Evolutionary conservation across 2,329 filamentous ascomycete genomes (phyloP), one percentile per base, ranked within the genome.

Genomic region (Nemania diffusa): DNA sequence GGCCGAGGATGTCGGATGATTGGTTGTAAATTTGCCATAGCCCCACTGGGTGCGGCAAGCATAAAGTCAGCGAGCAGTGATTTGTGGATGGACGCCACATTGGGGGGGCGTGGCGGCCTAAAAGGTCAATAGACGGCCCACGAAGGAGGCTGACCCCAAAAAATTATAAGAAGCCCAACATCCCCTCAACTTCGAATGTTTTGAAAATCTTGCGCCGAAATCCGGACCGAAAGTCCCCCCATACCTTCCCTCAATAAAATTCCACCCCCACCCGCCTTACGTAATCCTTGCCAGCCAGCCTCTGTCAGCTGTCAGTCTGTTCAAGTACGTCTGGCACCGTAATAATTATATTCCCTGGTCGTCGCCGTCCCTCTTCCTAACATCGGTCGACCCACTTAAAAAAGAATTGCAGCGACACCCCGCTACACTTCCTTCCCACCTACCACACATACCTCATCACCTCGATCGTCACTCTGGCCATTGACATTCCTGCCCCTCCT

Each of bases 161-260:
- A 84, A 86, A 86, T 83, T 87, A 87, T 87, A 87, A 87, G 81
- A 81, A 85, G 80, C 77, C 76, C 78, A 78, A 78, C 81, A 81
- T 83, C 84, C 85, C 85, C 80, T 84, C 85, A 82, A 79, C 81
- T 80, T 81, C 75, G 78, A 77, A 78, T 65, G 79, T 82, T 83
- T 81, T 77, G 79, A 80, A 77, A 78, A 76, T 83, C 80, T 81
- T 81, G 84, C 81, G 83, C 81, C 83, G 84, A 86, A 85, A 81
- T 83, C 80, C 82, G 83, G 84, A 86, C 83, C 82, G 79, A 82
- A 81, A 82, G 83, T 84, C n/a, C 83, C 76, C 75, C 76, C 74
- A 74, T 73, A 71, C 71, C 69, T 71, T 69, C 76, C 57, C 57
- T 50, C 56, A 44, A 57, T 42, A 73, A 73, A 71, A 32, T 64